phyloP scores from a whole-genome alignment of 1,139 yeast species.

The Candida sp. region DNA sequence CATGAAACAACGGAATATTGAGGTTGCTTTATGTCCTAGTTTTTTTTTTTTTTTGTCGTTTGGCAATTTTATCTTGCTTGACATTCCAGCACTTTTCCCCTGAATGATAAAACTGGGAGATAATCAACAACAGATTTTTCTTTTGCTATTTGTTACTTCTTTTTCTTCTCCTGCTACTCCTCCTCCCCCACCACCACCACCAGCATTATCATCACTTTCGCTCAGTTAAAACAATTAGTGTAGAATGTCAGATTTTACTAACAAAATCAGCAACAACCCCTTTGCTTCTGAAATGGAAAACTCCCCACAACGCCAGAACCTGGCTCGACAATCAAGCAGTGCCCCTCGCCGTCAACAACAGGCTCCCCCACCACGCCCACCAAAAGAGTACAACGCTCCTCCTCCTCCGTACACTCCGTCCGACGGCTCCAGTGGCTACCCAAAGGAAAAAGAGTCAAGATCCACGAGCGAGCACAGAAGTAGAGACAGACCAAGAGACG shows the following conservation, averaged over 20 bases:
- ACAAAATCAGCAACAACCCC: conserved; percentile 54
- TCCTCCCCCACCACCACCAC: too few relatives aligned
- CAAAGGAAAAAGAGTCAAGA: conserved; percentile 51
- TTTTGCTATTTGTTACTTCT: background rate
- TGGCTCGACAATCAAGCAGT: conserved; percentile 12
- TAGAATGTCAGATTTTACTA: background rate
- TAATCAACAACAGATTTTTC: background rate
- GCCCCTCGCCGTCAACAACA: conserved; percentile 9
- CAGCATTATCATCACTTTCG: background rate
- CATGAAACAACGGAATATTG: background rate
- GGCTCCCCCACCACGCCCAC: conserved; percentile 35
- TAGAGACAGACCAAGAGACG: conserved; percentile 2
- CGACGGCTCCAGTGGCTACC: conserved; percentile 45
- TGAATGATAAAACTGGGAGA: background rate
- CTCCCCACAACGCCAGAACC: conserved; percentile 17
- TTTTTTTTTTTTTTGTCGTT: conserved; percentile 2
- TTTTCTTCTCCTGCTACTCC: background rate
- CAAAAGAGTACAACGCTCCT: conserved; percentile 32
- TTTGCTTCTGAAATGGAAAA: conserved; percentile 53
- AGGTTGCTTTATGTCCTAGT: background rate
- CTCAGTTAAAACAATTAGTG: background rate
- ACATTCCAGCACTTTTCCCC: conserved; percentile 1
- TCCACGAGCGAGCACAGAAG: conserved; percentile 11
- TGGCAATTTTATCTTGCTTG: conserved; percentile 2
- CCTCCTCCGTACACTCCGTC: conserved; percentile 60